Base-by-base conservation (phyloP, 2,329 filamentous ascomycete genomes). In the Colletotrichum tamarilloi region DNA sequence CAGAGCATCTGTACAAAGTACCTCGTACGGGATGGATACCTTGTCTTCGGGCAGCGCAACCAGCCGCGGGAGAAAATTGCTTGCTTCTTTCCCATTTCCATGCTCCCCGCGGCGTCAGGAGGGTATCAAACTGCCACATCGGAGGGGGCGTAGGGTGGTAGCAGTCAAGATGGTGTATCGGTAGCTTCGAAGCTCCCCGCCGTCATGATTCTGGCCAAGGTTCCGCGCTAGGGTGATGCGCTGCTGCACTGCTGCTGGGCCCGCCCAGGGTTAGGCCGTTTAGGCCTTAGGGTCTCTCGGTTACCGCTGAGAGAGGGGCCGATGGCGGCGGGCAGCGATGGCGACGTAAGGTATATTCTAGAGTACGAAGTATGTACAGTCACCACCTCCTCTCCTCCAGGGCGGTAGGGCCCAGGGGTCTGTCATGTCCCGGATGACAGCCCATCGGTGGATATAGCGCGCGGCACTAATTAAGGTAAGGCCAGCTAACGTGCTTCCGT, bases 381-480 rank as follows among this genome's bases (percentile, higher is more conserved):
- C 24, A 57, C 66, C 49, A 32, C 56, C 42, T 19, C 7, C 38
- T 42, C 14, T 19, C 58, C 49, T 63, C 56, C 19, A 49, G 42
- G 32, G 32, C 32, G 32, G 32, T 12, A 35, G 32, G 42, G 42
- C 42, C 19, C 69, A 68, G 65, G 69, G 69, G 38, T 46, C 57
- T 63, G 38, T 59, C 67, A 62, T 56, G 53, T 62, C 56, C 66
- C 60, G 67, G 32, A 14, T 70, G 67, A 56, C 67, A 70, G 60
- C 59, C 67, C 38, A 26, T 22, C 56, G 28, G 67, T 70, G 70
- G 66, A 26, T 42, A 68, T 68, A 59, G 57, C 57, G 35, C 35
- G 28, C 28, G 58, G 65, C 24, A 68, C 58, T 63, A 59, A 57
- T 52, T 49, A 62, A 49, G 42, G 42, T 49, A 49, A 49, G 42